Evolutionary conservation across 805 yeast genomes (phyloP).

Genomic region (Candida xyloterini): DNA sequence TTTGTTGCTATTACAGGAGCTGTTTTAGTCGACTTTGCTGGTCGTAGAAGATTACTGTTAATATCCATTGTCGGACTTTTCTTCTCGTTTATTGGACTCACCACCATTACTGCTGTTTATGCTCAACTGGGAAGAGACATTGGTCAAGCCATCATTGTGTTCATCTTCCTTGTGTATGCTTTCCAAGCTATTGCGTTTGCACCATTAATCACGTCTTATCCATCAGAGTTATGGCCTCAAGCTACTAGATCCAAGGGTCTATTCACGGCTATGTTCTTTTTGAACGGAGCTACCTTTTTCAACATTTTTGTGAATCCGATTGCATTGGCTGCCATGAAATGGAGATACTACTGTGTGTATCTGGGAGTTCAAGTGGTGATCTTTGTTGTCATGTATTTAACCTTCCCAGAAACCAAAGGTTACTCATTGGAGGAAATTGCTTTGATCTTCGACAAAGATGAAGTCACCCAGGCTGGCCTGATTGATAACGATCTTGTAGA

Average conservation of each 20-base stretch:
- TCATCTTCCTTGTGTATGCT: constrained; percentile 46
- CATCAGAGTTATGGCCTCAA: constrained; percentile 41
- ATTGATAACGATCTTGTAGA: constrained; percentile 3
- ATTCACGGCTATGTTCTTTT: constrained; percentile 15
- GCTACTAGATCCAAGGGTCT: constrained; percentile 18
- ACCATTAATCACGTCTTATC: constrained; percentile 45
- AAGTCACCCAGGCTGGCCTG: constrained; percentile 14
- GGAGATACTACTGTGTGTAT: constrained; percentile 38
- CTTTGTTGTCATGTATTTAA: constrained; percentile 31
- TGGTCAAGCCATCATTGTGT: constrained; percentile 48
- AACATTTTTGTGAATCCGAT: constrained; percentile 35
- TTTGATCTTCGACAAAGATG: constrained; percentile 48
- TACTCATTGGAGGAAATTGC: constrained; percentile 58
- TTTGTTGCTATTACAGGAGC: constrained; percentile 33
- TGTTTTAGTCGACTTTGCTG: constrained; percentile 29
- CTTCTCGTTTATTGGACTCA: constrained; percentile 40
- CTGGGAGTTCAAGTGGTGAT: constrained; percentile 25
- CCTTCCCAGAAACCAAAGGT: constrained; percentile 65
- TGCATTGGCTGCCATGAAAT: constrained; percentile 36
- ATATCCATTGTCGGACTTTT: constrained; percentile 37
- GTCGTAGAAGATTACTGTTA: constrained; percentile 38
- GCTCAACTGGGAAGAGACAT: constrained; percentile 40
- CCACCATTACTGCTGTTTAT: constrained; percentile 45
- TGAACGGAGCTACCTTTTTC: constrained; percentile 25
- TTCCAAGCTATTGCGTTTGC: constrained; percentile 42